A percentile compares a stretch with the other conserved stretches of the same genome.
Evolutionary conservation across 2,329 filamentous ascomycete species (phyloP).

Genomic region (Ilyonectria robusta): DNA sequence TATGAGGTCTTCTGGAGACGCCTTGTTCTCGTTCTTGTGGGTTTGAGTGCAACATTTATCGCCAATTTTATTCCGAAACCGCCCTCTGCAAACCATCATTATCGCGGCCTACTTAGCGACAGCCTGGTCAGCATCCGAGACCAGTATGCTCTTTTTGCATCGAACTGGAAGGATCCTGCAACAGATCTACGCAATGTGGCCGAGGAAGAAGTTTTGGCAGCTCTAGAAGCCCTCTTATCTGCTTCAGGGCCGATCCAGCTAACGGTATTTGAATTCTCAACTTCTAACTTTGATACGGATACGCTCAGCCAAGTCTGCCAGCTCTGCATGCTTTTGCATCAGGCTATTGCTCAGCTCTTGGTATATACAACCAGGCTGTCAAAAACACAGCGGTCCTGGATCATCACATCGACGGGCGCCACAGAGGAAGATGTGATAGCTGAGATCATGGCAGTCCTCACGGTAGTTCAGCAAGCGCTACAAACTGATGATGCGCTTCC

Average conservation of each 20-base stretch:
- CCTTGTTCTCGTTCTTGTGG: conserved; percentile 24
- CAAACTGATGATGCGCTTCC: conserved; percentile 25
- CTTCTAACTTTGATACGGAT: conserved; percentile 21
- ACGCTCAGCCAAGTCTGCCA: conserved; percentile 17
- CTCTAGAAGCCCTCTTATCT: conserved; percentile 17
- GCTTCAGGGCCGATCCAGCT: conserved; percentile 24
- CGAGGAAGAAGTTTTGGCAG: conserved; percentile 21
- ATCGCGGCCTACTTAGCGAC: conserved; percentile 22
- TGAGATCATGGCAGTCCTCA: conserved; percentile 24
- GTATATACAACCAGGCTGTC: conserved; percentile 7
- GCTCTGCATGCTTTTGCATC: conserved; percentile 24
- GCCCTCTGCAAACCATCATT: conserved; percentile 26
- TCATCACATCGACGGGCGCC: conserved; percentile 12
- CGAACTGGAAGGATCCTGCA: conserved; percentile 23
- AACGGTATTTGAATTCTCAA: conserved; percentile 25
- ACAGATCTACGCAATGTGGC: conserved; percentile 19
- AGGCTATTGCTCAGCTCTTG: conserved; percentile 21
- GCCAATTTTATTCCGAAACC: conserved; percentile 28
- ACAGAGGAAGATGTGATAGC: conserved; percentile 17
- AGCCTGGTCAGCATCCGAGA: conserved; percentile 22
- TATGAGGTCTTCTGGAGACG: conserved; percentile 29
- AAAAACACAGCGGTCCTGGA: not conserved
- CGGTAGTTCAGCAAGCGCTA: conserved; percentile 24
- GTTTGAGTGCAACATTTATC: conserved; percentile 15
- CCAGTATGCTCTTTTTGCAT: conserved; percentile 25